phyloP scores from a whole-genome alignment of 371 early-diverging fungal genomes.

The Vairimorpha apis region DNA sequence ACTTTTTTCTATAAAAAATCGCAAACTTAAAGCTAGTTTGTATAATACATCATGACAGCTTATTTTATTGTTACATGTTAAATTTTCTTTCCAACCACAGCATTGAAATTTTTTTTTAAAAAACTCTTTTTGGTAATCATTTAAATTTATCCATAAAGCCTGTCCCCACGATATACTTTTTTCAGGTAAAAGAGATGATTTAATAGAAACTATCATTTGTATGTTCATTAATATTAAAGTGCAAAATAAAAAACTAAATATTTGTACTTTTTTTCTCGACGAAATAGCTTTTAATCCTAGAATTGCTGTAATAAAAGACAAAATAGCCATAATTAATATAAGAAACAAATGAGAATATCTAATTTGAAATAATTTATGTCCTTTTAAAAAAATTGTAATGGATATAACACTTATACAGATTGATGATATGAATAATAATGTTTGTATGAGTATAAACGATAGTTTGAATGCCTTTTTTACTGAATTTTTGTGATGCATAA shows the following conservation, averaged over 20 bases:
- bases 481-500: slow-evolving; percentile 28
- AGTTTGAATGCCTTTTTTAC: slow-evolving; percentile 30
- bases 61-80: slow-evolving; percentile 12
- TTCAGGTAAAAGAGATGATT: slow-evolving; percentile 17
- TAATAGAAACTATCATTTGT: slow-evolving; percentile 23
- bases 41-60: slow-evolving; percentile 14
- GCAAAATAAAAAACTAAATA: slow-evolving; percentile 21
- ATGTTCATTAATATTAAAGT: slow-evolving; percentile 34
- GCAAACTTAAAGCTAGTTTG: neutral
- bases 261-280: slow-evolving; percentile 8
- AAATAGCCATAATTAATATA: neutral
- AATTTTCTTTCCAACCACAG: slow-evolving; percentile 37
- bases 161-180: slow-evolving; percentile 28
- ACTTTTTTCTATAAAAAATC: slow-evolving; percentile 19
- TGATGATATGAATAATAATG: slow-evolving; percentile 11
- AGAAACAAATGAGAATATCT: neutral
- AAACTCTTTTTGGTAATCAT: slow-evolving; percentile 25
- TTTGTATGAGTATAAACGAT: slow-evolving; percentile 25
- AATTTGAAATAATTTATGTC: slow-evolving; percentile 5
- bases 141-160: slow-evolving; percentile 24
- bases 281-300: slow-evolving; percentile 11
- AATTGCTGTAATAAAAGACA: neutral
- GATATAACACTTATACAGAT: slow-evolving; percentile 11
- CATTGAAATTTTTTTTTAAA: slow-evolving; percentile 45
- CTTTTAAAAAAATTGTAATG: slow-evolving; percentile 13